Evolutionary conservation across 441 rosid species (phyloP).

Genomic region (Isatis lusitanica): DNA sequence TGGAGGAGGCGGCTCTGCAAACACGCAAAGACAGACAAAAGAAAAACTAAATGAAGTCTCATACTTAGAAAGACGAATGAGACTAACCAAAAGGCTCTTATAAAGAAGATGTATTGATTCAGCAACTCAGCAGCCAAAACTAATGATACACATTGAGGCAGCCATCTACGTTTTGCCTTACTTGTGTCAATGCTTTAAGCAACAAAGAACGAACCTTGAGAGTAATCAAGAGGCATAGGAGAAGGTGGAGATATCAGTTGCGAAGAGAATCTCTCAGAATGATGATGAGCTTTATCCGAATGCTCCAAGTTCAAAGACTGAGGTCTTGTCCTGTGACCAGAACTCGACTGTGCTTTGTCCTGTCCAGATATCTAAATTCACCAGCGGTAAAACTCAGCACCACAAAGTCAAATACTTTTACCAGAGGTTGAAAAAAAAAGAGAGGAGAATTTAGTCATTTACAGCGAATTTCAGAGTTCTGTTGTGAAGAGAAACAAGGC

Average conservation of each 20-base stretch:
- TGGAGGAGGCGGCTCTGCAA: conserved; percentile 51
- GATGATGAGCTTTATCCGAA: conserved; percentile 37
- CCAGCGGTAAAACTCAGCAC: neutral
- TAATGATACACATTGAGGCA: neutral
- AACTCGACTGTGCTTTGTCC: conserved; percentile 54
- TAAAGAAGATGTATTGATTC: neutral
- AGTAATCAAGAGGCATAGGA: conserved; percentile 30
- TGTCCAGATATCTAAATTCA: conserved; percentile 69
- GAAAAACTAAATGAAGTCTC: neutral
- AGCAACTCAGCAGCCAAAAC: neutral
- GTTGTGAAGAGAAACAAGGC: conserved; percentile 79
- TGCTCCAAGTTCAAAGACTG: conserved; percentile 29
- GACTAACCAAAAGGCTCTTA: neutral
- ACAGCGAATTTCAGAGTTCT: conserved; percentile 82
- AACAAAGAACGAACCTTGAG: conserved; percentile 45
- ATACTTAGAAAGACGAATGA: neutral
- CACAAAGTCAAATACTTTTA: neutral
- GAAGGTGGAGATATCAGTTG: conserved; percentile 47
- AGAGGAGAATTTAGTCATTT: conserved; percentile 21
- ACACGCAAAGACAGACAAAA: neutral
- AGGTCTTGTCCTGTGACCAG: conserved; percentile 42
- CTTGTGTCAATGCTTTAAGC: conserved; percentile 24
- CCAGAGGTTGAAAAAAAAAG: neutral
- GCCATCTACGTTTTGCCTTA: neutral
- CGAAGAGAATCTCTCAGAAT: conserved; percentile 40